A percentile compares a stretch with the other conserved stretches of the same genome.
Conservation (phyloP, 495 filamentous ascomycete genomes). For the Xylaria bambusicola region DNA sequence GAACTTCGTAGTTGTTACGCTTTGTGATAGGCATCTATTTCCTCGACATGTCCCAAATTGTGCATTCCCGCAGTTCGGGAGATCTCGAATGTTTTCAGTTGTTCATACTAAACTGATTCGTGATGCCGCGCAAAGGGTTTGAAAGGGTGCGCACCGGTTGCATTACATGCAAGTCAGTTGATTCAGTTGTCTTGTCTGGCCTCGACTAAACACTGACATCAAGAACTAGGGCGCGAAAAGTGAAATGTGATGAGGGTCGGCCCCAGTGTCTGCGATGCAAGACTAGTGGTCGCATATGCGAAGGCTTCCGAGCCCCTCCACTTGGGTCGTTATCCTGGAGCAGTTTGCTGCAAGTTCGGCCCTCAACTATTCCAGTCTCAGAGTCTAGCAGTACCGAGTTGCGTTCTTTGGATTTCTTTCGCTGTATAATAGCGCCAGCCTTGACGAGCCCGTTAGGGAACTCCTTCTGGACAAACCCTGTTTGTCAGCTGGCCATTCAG, state of each 20-base stretch:
- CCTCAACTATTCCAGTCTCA: conserved; percentile 26
- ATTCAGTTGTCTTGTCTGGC: conserved; percentile 6
- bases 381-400: conserved; percentile 30
- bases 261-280: conserved; percentile 36
- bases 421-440: conserved; percentile 37
- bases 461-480: conserved; percentile 55
- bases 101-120: not conserved
- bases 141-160: conserved; percentile 42
- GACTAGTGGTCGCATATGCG: conserved; percentile 33
- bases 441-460: conserved; percentile 47
- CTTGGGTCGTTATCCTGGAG: conserved; percentile 24
- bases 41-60: not conserved
- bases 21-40: not conserved
- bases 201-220: not conserved
- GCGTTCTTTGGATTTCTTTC: conserved; percentile 47
- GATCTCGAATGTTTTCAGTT: not conserved
- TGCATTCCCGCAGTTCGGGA: too few species aligned
- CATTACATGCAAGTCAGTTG: conserved; percentile 42
- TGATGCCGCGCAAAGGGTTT: conserved; percentile 41
- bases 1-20: not conserved
- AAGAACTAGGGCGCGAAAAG: conserved; percentile 30
- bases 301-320: conserved; percentile 30
- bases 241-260: conserved; percentile 44
- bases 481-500: conserved; percentile 50
- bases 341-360: conserved; percentile 26